Evolutionary conservation across 176 grass and related monocot species (phyloP), one percentile per base, ranked within the genome.

Genomic region (Rhynchospora tenuis): DNA sequence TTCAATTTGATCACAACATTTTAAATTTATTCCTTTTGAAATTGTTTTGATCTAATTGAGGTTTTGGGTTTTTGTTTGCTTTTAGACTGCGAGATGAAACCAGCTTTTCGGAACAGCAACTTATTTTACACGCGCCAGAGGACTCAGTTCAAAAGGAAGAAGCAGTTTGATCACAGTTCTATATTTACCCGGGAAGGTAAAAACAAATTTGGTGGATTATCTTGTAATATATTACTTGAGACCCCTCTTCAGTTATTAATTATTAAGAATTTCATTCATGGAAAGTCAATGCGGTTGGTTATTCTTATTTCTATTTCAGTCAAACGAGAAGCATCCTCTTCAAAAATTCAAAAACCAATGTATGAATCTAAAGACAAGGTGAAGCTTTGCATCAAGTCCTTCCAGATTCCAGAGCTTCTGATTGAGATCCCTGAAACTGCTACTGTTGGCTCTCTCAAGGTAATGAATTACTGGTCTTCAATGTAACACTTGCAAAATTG

Each of bases 371-470:
- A 90, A 11, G 85, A 93, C 59, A 88, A 84, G 60, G 97, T 99
- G 73, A 96, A 93, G 86, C 81, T 99, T 66, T 89, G 81, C 59
- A 96, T 99, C 79, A 96, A 96, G 68, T 99, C 97, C 54, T 95
- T 99, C 87, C 93, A 93, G 83, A 91, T 99, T 46, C 97, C 97
- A 79, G 93, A 99, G 89, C 97, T 99, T 86, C 89, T 89, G 73
- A 90, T 99, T 81, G 93, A 99, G 81, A 89, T 99, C 76, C 89
- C 97, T 74, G 97, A 99, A 90, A 96, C 85, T 42, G 93, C 93
- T 42, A 93, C 97, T 38, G 85, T 99, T 78, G 97, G 91, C 63
- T 96, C 91, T 31, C 88, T 99, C 73, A 99, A 95, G 93, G 97
- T 99, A 92, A 73, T 9, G n/a, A 27, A 52, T 76, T 84, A 73